Conservation (phyloP, 257 asterid genomes). For the Solanum sparsipilum region DNA sequence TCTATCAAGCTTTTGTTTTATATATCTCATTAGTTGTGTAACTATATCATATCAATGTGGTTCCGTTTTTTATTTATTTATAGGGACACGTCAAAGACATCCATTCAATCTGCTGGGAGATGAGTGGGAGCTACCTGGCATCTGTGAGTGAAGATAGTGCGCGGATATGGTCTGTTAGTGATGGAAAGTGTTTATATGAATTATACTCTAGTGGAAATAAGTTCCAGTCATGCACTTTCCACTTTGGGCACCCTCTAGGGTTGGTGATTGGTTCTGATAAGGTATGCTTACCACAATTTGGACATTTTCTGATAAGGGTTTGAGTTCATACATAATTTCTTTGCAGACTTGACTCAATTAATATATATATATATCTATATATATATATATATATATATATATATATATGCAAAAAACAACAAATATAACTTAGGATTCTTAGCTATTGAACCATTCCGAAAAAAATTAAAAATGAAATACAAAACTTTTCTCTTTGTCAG, state of each 20-base stretch:
- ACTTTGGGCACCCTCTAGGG: conserved; percentile 20
- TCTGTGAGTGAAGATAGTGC: conserved; percentile 34
- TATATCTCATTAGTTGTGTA: background rate
- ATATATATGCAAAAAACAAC: background rate
- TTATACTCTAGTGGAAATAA: conserved; percentile 13
- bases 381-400: too few relatives aligned
- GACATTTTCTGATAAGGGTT: background rate
- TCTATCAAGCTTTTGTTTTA: background rate
- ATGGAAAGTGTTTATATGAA: conserved; percentile 15
- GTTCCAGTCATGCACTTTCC: conserved; percentile 36
- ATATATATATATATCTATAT: background rate
- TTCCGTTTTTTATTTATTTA: background rate
- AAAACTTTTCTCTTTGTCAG: background rate
- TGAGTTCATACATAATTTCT: background rate
- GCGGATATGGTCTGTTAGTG: conserved; percentile 24
- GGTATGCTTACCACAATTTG: background rate
- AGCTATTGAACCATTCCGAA: background rate
- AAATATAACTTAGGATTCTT: background rate
- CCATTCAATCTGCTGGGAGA: conserved; percentile 28
- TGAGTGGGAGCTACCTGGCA: conserved; percentile 24
- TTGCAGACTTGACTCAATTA: background rate
- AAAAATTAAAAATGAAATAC: background rate
- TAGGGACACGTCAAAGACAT: conserved; percentile 36
- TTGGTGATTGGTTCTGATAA: conserved; percentile 23
- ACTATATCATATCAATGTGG: background rate